Conservation (phyloP, 768 basidiomycete genomes). For the Podaxis sp. region DNA sequence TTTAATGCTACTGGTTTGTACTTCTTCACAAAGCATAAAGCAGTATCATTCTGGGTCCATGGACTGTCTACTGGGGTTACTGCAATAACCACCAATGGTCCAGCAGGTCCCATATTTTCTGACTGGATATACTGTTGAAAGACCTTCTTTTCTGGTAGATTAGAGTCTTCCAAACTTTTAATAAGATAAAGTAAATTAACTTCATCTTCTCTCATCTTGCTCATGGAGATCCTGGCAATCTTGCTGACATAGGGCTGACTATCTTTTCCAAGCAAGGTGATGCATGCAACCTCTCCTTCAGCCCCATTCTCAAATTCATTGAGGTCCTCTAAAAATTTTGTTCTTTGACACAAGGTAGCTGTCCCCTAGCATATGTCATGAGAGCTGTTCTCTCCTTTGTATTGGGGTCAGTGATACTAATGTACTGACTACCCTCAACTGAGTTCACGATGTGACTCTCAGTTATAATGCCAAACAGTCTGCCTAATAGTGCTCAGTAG, state of each 20-base stretch:
- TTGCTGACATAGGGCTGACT: background rate
- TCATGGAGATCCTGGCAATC: no score
- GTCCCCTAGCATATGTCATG: slow-evolving; percentile 7
- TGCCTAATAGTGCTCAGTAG: slow-evolving; percentile 28
- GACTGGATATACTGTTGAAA: no score
- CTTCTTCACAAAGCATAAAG: no score
- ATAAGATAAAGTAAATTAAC: background rate
- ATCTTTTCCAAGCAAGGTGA: background rate
- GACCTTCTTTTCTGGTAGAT: no score
- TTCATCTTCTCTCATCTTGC: background rate
- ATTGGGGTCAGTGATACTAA: slow-evolving; percentile 24
- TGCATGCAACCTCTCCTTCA: slow-evolving; percentile 18
- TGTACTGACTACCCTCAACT: no score
- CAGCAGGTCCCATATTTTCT: no score
- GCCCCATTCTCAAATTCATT: slow-evolving; percentile 10
- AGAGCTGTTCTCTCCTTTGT: slow-evolving; percentile 13
- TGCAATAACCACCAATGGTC: no score
- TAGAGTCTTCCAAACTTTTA: background rate
- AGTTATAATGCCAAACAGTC: slow-evolving; percentile 30
- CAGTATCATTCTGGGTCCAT: no score
- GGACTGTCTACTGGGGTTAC: no score
- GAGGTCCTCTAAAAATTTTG: slow-evolving; percentile 11
- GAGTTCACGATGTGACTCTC: no score
- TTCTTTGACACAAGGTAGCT: background rate
- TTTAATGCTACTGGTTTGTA: no score